Conservation (phyloP, 2,329 filamentous ascomycete genomes). For the Colletotrichum sp. region DNA sequence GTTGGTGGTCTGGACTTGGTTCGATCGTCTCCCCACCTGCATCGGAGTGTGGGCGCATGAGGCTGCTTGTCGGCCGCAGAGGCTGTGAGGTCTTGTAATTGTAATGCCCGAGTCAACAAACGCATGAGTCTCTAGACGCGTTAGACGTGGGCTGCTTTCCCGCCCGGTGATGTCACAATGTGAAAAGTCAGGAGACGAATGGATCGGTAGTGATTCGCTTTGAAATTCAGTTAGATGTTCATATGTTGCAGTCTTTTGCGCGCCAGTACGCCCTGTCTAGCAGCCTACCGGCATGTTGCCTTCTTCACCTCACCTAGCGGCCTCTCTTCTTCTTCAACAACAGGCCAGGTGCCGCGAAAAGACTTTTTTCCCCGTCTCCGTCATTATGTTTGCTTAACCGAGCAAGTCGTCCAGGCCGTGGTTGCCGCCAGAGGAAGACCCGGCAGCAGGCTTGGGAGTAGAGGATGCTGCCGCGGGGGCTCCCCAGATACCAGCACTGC, state of each 20-base stretch:
- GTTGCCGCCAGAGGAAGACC: constrained; percentile 13
- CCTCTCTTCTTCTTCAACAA: constrained; percentile 2
- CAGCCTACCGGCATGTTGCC: constrained; percentile 32
- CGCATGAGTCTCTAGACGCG: neutral
- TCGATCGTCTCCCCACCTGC: neutral
- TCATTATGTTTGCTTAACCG: constrained; percentile 34
- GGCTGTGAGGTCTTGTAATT: neutral
- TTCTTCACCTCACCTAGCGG: neutral
- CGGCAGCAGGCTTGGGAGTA: constrained; percentile 30
- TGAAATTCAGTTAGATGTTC: constrained; percentile 20
- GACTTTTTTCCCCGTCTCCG: neutral
- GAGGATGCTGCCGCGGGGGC: constrained; percentile 56
- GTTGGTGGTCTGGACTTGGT: neutral
- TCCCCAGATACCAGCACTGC: constrained; percentile 92
- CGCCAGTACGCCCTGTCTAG: constrained; percentile 48
- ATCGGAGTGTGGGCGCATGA: neutral
- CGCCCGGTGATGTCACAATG: neutral
- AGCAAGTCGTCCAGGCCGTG: constrained; percentile 54
- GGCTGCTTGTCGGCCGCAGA: neutral
- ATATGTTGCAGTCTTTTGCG: constrained; percentile 37
- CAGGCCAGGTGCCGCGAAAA: neutral
- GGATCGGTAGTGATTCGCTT: neutral
- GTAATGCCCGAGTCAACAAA: neutral
- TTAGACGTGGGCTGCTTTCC: neutral
- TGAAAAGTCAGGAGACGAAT: neutral